Base-by-base conservation (phyloP, 345 rosid genomes). In the Hypericum perforatum region DNA sequence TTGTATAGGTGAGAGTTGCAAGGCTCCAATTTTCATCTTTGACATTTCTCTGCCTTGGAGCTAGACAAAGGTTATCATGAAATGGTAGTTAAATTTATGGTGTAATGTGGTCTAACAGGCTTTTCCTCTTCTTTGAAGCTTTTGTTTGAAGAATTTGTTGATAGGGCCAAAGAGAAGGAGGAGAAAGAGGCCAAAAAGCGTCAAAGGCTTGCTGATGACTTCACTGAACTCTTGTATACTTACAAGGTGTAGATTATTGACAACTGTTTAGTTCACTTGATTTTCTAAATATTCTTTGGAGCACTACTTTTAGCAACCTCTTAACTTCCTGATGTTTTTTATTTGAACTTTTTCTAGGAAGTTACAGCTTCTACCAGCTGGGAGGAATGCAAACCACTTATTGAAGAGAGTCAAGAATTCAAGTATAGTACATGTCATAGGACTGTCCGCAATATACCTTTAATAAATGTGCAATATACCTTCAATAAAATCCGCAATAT, bases 141-240 rank as follows among this genome's bases (percentile, higher is more conserved):
- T 70, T 67, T 92, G 54, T 92, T 68, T 43, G 86, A 85, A 56
- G 99, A 92, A 53, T 60, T 89, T 56, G 68, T 82, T 37, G 95
- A 86, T 70, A 80, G 95, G 70, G 79, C 77, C 37, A 89, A 77
- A 81, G 97, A 92, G 70, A 92, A 92, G 71, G 95, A 92, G 64
- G 97, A 80, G 69, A 92, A 85, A 75, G 99, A 89, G 71, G 94
- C 87, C 43, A 85, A 82, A 78, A 92, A 80, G 73, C 80, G 80
- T 52, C 95, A 84, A 63, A 89, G 86, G 52, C 73, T 84, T 58
- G 87, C 82, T 9, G 97, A 92, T 76, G 97, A 92, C 59, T 84
- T 89, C 70, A 74, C 81, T 5, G 73, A 72, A 43, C 72, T 89
- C n/a, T 65, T 92, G 62, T 77, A 66, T 57, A 58, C 89, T 6